Base-by-base conservation (phyloP, 1,284 basidiomycete genomes). In the Trichosporon sp. region DNA sequence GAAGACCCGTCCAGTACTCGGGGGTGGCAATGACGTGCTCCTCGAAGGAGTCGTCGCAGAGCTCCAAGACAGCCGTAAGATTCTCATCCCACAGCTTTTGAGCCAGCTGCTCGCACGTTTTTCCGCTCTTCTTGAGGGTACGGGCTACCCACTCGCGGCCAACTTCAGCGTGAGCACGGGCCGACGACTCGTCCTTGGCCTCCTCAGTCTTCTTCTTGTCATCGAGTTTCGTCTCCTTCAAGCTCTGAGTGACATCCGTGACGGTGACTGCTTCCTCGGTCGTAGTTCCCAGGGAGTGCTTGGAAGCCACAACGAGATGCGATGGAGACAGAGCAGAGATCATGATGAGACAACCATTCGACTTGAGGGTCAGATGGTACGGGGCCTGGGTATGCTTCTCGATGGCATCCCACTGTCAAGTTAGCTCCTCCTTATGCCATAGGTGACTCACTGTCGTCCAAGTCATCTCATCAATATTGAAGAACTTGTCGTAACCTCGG, bases 401-500 rank as follows among this genome's bases (percentile, higher is more conserved):
- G 54, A 98, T 86, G 0, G 91, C 87, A 0, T 86, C 81, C 96
- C 95, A 97, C 94, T 98, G 78, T 11, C n/a, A 5, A n/a, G 63
- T 67, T 38, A 70, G 40, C 40, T 31, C 26, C 26, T 48, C 12
- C 26, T 2, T 32, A 26, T 26, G 26, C 26, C 1, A n/a, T 63
- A 11, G 46, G 2, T 11, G 0, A 85, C 91, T 79, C 78, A 96
- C 96, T 69, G 90, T 90, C 0, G 91, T 96, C 94, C 96, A 99
- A 1, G 91, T 91, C 32, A 98, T 93, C 81, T 99, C 96, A 35
- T 90, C 92, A 40, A 97, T 92, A 81, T 98, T 99, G 87, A 99
- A 99, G 85, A 99, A 99, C 85, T 99, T 99, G 87, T 99, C 97
- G 79, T 99, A 99, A 0, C 96, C 96, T 65, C 97, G 86, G 0